These are phyloP conservation scores for Vaccinium macrocarpon DNA, from an alignment of 148 eudicot species.

Conservation along the genomic window DNA sequence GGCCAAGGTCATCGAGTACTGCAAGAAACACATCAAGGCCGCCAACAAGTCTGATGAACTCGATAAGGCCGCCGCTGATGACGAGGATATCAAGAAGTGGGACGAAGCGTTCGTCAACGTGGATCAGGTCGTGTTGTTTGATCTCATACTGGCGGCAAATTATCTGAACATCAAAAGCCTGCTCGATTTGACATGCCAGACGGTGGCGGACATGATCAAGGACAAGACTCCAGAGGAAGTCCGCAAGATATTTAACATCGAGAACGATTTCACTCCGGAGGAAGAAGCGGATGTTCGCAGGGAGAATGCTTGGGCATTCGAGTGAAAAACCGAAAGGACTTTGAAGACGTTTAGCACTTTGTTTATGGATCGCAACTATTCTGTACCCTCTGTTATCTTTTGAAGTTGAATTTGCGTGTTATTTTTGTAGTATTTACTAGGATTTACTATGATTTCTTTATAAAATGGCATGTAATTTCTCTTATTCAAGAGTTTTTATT, in stretches of 20 bases:
- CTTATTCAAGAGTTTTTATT: no score
- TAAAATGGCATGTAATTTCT: no score
- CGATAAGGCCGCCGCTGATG: slow-evolving; percentile 11
- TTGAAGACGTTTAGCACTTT: background rate
- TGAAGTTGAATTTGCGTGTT: background rate
- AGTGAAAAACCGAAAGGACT: slow-evolving; percentile 22
- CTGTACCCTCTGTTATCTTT: no score
- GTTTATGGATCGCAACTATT: background rate
- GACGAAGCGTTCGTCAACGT: slow-evolving; percentile 53
- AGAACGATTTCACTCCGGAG: slow-evolving; percentile 56
- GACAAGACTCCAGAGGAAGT: slow-evolving; percentile 72
- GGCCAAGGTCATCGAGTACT: slow-evolving; percentile 4
- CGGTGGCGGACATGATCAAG: slow-evolving; percentile 70
- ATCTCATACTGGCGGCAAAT: slow-evolving; percentile 64
- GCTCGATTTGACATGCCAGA: slow-evolving; percentile 64
- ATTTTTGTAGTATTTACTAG: no score
- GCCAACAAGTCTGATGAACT: slow-evolving; percentile 19
- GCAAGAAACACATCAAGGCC: slow-evolving; percentile 37
- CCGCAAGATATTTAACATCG: slow-evolving; percentile 58
- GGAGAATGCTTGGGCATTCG: slow-evolving; percentile 73
- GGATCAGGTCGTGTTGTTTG: slow-evolving; percentile 48
- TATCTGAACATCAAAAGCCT: slow-evolving; percentile 55
- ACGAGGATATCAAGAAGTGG: slow-evolving; percentile 42
- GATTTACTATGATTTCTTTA: no score
- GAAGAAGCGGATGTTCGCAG: slow-evolving; percentile 59